A percentile compares a stretch with the other conserved stretches of the same genome.
Conservation (phyloP, 306 rosid species). For the Leucaena leucocephala region DNA sequence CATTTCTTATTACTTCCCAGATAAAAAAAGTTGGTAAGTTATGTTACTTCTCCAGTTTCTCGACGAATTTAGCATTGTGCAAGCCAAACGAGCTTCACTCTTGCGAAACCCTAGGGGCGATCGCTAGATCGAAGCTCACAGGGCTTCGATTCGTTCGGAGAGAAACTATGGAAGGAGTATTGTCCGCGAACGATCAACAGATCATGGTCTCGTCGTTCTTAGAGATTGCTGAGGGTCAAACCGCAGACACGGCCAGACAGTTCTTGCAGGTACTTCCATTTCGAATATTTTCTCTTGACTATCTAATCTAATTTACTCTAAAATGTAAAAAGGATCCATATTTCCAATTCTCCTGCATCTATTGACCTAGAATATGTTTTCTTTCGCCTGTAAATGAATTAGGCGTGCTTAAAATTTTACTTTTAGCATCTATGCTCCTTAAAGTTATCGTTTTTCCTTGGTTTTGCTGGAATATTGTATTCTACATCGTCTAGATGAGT, state of each 20-base stretch:
- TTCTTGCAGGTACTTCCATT: slow-evolving; percentile 46
- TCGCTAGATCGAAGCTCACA: neutral
- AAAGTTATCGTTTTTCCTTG: neutral
- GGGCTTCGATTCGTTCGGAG: neutral
- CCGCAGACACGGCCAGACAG: slow-evolving; percentile 51
- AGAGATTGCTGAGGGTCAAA: slow-evolving; percentile 58
- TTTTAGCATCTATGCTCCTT: neutral
- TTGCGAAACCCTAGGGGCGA: slow-evolving; percentile 10
- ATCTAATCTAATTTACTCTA: neutral
- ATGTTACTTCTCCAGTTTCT: neutral
- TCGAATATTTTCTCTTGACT: neutral
- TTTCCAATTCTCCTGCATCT: neutral
- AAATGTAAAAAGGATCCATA: neutral
- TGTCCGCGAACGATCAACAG: slow-evolving; percentile 48
- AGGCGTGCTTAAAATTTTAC: neutral
- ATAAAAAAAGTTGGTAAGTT: neutral
- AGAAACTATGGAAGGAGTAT: slow-evolving; percentile 44
- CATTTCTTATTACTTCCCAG: neutral
- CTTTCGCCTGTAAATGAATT: neutral
- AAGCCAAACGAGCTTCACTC: neutral
- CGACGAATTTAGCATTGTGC: neutral
- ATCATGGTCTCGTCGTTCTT: slow-evolving; percentile 52
- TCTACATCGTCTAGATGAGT: neutral
- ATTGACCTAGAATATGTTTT: neutral
- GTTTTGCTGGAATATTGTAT: neutral